Evolutionary conservation across 2,329 filamentous ascomycete species (phyloP).

Genomic region (Phaeosphaeria sp.): DNA sequence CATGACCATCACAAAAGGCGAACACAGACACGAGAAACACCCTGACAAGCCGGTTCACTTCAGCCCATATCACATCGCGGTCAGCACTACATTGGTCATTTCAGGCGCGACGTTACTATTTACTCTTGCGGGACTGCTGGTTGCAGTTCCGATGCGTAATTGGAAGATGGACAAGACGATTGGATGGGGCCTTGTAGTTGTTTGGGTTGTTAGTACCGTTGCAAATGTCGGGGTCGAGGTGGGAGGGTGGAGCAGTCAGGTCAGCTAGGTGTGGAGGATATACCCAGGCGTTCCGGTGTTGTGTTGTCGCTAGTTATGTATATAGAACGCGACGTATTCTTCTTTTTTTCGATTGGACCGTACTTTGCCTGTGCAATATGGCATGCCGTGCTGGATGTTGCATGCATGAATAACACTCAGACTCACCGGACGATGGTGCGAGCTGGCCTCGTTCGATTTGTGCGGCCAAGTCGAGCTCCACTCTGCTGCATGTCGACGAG

Average conservation of each 20-base stretch:
- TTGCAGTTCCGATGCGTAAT: conserved; percentile 70
- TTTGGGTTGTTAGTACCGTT: conserved; percentile 83
- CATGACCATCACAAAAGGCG: conserved; percentile 78
- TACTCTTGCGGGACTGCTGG: conserved; percentile 78
- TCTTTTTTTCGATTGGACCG: not conserved
- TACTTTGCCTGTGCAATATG: too few species aligned
- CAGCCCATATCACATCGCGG: conserved; percentile 80
- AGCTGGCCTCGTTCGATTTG: not conserved
- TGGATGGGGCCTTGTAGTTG: conserved; percentile 76
- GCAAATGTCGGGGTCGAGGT: conserved; percentile 84
- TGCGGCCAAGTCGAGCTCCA: not conserved
- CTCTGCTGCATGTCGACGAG: not conserved
- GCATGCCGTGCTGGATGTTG: not conserved
- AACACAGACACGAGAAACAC: conserved; percentile 70
- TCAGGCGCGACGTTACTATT: conserved; percentile 83
- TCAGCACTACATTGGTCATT: conserved; percentile 84
- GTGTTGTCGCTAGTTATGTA: not conserved
- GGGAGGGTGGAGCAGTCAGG: conserved; percentile 44
- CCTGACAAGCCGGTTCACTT: conserved; percentile 70
- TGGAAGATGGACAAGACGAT: conserved; percentile 57
- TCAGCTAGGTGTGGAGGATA: conserved; percentile 21
- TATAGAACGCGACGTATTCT: not conserved
- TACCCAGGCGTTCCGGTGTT: not conserved
- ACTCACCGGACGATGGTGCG: not conserved
- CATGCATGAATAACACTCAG: not conserved